Percentiles rank a stretch among this genome's conserved stretches.
Conservation (phyloP, 495 filamentous ascomycete species). For the Neurospora africana region DNA sequence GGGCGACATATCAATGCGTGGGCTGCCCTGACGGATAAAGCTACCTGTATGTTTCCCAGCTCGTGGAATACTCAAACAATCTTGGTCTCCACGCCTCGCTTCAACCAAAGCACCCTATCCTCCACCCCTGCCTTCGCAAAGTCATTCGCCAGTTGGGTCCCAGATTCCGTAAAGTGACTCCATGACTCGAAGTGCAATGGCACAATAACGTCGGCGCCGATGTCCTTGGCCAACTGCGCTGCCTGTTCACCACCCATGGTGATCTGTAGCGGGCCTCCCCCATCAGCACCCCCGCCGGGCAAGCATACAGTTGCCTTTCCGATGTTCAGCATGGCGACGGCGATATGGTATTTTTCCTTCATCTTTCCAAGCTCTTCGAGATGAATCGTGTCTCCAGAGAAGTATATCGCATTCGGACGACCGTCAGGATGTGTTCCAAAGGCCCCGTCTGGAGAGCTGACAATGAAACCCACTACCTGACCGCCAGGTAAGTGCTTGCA, state of each 20-base stretch:
- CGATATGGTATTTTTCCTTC: constrained; percentile 22
- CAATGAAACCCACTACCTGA: constrained; percentile 40
- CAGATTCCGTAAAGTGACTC: constrained; percentile 36
- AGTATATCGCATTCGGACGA: constrained; percentile 42
- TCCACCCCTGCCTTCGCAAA: constrained; percentile 50
- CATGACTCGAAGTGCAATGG: constrained; percentile 46
- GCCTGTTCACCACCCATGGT: constrained; percentile 43
- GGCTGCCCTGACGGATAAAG: neutral
- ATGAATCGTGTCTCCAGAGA: constrained; percentile 47
- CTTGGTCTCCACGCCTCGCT: constrained; percentile 17
- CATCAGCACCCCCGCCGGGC: constrained; percentile 7
- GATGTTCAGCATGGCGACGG: constrained; percentile 29
- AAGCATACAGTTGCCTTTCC: constrained; percentile 22
- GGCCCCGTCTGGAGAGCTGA: constrained; percentile 17
- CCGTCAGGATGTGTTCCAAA: constrained; percentile 31
- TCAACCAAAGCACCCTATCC: constrained; percentile 37
- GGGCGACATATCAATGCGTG: neutral
- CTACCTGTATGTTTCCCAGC: neutral
- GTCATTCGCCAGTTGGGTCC: constrained; percentile 28
- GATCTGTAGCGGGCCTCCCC: constrained; percentile 27
- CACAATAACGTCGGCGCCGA: constrained; percentile 38
- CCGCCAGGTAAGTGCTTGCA: constrained; percentile 35
- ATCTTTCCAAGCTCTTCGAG: constrained; percentile 32
- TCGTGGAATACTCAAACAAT: constrained; percentile 6
- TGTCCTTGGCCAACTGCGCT: constrained; percentile 27